Percentiles rank a stretch among this genome's conserved stretches.
Evolutionary conservation across 768 basidiomycete species (phyloP).

Genomic region (Lactarius sp.): DNA sequence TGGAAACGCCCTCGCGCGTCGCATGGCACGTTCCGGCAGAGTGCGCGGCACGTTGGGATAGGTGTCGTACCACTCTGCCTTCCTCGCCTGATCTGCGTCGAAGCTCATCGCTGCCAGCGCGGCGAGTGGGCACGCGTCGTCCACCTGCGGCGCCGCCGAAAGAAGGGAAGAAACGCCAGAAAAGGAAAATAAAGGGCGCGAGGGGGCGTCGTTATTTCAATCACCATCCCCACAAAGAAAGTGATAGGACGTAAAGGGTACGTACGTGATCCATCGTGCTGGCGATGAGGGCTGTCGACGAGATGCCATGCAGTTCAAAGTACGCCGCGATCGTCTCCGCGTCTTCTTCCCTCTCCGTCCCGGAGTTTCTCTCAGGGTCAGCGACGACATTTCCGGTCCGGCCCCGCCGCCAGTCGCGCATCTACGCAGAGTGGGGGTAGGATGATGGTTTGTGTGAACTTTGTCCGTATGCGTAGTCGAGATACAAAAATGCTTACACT

Average conservation of each 20-base stretch:
- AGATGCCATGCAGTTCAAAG: conserved; percentile 15
- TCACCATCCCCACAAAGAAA: background rate
- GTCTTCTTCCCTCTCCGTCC: background rate
- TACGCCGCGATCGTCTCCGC: conserved; percentile 25
- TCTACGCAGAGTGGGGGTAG: background rate
- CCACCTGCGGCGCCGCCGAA: conserved; percentile 10
- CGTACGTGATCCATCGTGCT: conserved; percentile 18
- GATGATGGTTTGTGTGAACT: background rate
- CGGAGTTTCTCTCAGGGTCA: background rate
- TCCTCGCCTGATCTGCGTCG: conserved; percentile 15
- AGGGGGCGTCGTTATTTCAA: background rate
- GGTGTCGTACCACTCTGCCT: conserved; percentile 11
- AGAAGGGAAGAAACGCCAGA: background rate
- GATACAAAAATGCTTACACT: conserved; percentile 36
- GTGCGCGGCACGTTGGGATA: background rate
- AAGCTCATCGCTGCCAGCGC: conserved; percentile 18
- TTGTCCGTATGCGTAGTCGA: background rate
- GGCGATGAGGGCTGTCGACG: conserved; percentile 11
- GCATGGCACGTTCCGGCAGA: background rate
- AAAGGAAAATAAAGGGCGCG: background rate
- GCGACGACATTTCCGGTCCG: background rate
- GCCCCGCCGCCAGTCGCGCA: conserved; percentile 15
- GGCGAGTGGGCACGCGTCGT: conserved; percentile 22
- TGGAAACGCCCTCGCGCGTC: background rate
- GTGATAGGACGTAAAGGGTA: background rate